Base-by-base conservation (phyloP, 805 yeast genomes). In the Candida ficus region DNA sequence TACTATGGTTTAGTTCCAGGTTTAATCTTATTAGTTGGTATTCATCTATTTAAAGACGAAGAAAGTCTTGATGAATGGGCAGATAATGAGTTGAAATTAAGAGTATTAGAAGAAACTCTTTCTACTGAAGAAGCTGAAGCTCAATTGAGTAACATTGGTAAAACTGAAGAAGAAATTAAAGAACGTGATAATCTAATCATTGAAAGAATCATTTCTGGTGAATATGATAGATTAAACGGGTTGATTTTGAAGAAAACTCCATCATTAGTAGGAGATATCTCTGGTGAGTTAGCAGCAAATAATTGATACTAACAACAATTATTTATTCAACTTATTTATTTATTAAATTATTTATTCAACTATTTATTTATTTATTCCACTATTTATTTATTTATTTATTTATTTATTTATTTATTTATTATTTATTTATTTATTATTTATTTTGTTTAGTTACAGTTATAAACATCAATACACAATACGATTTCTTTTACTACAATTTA, bases 161-260 rank as follows among this genome's bases (percentile, higher is more conserved):
- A 63, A 39, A 62, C 66, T 29, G 68, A 77, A 38, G 77, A 72
- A 46, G 85, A 79, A 57, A 68, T 76, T 47, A 72, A 71, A 57
- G 76, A 75, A 58, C 75, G 86, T 60, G 95, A 86, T 62, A 84
- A 79, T 49, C 68, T 83, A 54, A 81, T 86, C 46, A 80, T 87
- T 49, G 91, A 88, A 52, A 74, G 93, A 60, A 83, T 86, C 50
- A 71, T 86, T 56, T 75, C 80, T 43, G 95, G 95, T 45, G 93
- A 87, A 59, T 86, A 87, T 64, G 95, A 86, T 64, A 78, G 70
- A 54, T 67, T 80, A 54, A 72, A 78, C 22, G 75, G 74, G 39
- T 67, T 80, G 56, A 77, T 75, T 66, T 67, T 69, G 55, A 75
- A 73, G 47, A 14, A 35, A 14, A 33, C 25, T 9, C 37, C 43